Conservation (phyloP, 2,329 filamentous ascomycete genomes). For the Calonectria multiphialidica region DNA sequence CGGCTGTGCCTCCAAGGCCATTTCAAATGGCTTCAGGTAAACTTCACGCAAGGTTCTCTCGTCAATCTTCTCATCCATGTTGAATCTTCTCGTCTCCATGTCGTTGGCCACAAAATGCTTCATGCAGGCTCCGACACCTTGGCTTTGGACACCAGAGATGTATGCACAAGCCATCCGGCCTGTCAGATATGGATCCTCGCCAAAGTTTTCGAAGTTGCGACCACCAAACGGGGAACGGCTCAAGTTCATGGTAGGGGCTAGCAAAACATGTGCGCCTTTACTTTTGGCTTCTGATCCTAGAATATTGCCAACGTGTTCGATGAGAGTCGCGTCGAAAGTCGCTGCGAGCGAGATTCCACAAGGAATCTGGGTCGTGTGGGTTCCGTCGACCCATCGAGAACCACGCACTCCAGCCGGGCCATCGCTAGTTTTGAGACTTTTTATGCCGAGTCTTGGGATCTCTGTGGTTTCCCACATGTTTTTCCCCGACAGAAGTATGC, state of each 20-base stretch:
- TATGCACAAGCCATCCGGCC: constrained; percentile 46
- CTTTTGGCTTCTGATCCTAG: neutral
- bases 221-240: constrained; percentile 49
- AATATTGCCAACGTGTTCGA: neutral
- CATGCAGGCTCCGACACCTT: constrained; percentile 51
- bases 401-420: constrained; percentile 11
- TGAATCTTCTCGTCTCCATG: constrained; percentile 17
- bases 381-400: constrained; percentile 42
- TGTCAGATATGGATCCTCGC: constrained; percentile 53
- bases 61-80: constrained; percentile 10
- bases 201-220: constrained; percentile 54
- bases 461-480: constrained; percentile 15
- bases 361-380: constrained; percentile 53
- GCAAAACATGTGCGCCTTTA: constrained; percentile 4
- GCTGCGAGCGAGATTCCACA: constrained; percentile 58
- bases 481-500: neutral
- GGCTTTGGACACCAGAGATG: constrained; percentile 50
- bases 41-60: constrained; percentile 13
- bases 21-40: constrained; percentile 50
- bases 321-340: neutral
- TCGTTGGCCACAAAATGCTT: constrained; percentile 57
- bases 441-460: neutral
- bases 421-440: constrained; percentile 8
- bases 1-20: constrained; percentile 65
- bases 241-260: constrained; percentile 16